Base-by-base conservation (phyloP, 768 basidiomycete species). In the Phallus indusiatus region DNA sequence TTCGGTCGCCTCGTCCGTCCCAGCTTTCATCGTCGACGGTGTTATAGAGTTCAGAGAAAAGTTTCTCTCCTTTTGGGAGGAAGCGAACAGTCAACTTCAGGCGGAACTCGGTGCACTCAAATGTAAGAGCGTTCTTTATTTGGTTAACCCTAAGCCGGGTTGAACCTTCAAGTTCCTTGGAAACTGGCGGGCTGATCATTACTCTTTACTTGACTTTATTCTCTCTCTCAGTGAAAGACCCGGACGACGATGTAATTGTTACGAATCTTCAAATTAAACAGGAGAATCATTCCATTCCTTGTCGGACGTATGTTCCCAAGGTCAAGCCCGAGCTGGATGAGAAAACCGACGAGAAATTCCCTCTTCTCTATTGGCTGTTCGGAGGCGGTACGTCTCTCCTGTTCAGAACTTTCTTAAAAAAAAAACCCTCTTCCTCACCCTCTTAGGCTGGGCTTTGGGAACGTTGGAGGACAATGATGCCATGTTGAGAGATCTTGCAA, bases 391-490 rank as follows among this genome's bases (percentile, higher is more conserved):
- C 2, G 50, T 2, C 18, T 20, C 12, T 8, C 21, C 2, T 51
- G 11, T 51, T 22, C 2, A 11, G 16, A 12, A n/a, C n/a, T n/a
- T n/a, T n/a, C n/a, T n/a, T n/a, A n/a, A n/a, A n/a, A n/a, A n/a
- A n/a, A n/a, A n/a, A 51, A 11, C 21, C 5, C 4, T 22, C 21
- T 4, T 51, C 4, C 18, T 51, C 14, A 4, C 21, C 28, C 16
- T 14, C 5, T 20, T 17, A 51, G 50, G 50, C 28, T 51, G 11
- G 12, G 11, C 12, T 34, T 16, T 51, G 11, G 50, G 50, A 2
- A 51, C 16, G 3, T 12, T 51, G 14, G 16, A 51, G 5, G 50
- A 51, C 18, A 64, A 67, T 47, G 68, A 67, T 47, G 55, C 53
- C 33, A 20, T 51, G 22, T 63, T 69, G 16, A 51, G 63, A 20